phyloP scores from a whole-genome alignment of 805 yeast genomes.

The Saccharomycopsis babjevae region DNA sequence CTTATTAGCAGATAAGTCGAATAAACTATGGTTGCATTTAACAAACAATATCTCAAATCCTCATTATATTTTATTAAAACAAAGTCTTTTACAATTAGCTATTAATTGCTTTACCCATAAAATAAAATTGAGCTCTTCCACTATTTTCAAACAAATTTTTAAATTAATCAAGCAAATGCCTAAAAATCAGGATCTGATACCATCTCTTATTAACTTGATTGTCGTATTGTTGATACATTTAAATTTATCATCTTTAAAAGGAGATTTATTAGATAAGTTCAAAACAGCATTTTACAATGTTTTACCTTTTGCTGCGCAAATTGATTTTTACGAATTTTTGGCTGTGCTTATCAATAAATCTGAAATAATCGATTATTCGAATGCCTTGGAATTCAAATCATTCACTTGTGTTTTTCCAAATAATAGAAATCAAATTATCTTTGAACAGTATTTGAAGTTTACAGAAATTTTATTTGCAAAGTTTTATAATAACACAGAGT shows the following conservation, averaged over 20 bases:
- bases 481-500: not conserved
- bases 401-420: not conserved
- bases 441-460: not conserved
- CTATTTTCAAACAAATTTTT: slow-evolving; percentile 8
- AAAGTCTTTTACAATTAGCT: slow-evolving; percentile 1
- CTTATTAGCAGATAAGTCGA: not conserved
- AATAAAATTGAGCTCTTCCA: not conserved
- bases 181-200: not conserved
- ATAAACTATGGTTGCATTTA: slow-evolving; percentile 8
- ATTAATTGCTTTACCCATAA: slow-evolving; percentile 4
- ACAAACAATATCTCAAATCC: slow-evolving; percentile 1
- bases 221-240: slow-evolving; percentile 1
- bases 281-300: slow-evolving; percentile 4
- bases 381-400: not conserved
- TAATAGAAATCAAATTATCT: not conserved
- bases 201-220: slow-evolving; percentile 1
- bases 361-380: not conserved
- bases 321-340: not conserved
- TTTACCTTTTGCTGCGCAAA: not conserved
- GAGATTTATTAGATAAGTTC: slow-evolving; percentile 6
- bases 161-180: slow-evolving; percentile 9
- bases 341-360: not conserved
- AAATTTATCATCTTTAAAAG: slow-evolving; percentile 5
- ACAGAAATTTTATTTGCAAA: not conserved
- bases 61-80: slow-evolving; percentile 7